phyloP scores from a whole-genome alignment of 805 yeast genomes.

The Kodamaea kaohsiungensis region DNA sequence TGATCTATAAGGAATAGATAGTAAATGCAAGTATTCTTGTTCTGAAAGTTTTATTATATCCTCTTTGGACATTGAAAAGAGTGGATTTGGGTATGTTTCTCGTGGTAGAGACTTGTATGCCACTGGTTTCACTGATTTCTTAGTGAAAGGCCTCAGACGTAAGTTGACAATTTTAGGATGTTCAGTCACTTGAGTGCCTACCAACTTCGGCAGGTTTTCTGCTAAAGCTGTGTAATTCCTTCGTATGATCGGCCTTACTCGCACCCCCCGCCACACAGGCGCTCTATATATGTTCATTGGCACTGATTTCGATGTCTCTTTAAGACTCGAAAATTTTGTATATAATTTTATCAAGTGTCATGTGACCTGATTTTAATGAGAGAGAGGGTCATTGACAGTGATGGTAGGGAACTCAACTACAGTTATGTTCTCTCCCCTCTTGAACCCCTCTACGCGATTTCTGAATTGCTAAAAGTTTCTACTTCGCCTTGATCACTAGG shows the following conservation, averaged over 20 bases:
- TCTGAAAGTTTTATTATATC: conserved; percentile 25
- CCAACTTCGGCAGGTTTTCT: neutral
- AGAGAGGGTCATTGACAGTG: neutral
- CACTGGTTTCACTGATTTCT: neutral
- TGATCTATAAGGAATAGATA: conserved; percentile 23
- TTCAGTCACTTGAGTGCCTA: neutral
- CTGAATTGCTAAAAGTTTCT: neutral
- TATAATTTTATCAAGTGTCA: neutral
- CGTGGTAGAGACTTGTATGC: conserved; percentile 15
- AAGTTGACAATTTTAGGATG: conserved; percentile 8
- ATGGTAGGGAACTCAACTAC: neutral
- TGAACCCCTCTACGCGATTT: neutral
- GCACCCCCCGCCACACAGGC: conserved; percentile 4
- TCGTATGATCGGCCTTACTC: neutral
- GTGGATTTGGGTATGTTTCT: conserved; percentile 36
- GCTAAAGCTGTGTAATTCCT: neutral
- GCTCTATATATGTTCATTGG: conserved; percentile 2
- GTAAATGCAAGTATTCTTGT: conserved; percentile 27
- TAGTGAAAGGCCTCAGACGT: conserved; percentile 18
- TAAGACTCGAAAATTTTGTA: neutral
- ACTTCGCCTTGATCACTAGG: neutral
- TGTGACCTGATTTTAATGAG: neutral
- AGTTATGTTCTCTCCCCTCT: neutral
- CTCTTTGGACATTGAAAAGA: conserved; percentile 27
- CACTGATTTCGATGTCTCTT: neutral